Conservation (phyloP, 2,329 filamentous ascomycete genomes). For the Paecilomyces sp. region DNA sequence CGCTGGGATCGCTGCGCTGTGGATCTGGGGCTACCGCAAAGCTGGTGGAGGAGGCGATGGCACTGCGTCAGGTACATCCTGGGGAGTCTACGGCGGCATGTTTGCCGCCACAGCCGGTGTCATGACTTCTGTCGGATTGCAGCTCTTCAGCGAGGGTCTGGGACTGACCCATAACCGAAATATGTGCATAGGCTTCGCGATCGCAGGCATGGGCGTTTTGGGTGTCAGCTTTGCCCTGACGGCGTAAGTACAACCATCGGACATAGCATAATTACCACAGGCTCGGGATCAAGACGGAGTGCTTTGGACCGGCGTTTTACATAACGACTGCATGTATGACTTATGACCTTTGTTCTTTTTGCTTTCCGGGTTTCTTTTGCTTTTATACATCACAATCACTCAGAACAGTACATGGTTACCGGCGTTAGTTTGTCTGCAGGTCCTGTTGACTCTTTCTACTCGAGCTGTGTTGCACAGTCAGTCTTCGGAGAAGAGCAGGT, state of each 20-base stretch:
- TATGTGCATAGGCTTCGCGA: constrained; percentile 30
- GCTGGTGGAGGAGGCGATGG: constrained; percentile 36
- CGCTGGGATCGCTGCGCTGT: constrained; percentile 73
- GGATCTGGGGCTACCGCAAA: constrained; percentile 66
- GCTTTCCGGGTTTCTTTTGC: constrained; percentile 2
- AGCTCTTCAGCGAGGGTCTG: constrained; percentile 80
- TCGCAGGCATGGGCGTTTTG: constrained; percentile 69
- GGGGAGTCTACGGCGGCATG: constrained; percentile 53
- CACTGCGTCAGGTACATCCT: constrained; percentile 35
- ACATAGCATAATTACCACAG: background rate
- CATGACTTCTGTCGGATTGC: constrained; percentile 88
- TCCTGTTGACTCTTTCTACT: background rate
- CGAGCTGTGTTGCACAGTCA: background rate
- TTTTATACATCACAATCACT: background rate
- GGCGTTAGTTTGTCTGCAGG: background rate
- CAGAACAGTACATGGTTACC: background rate
- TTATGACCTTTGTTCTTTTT: background rate
- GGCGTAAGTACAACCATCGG: constrained; percentile 30
- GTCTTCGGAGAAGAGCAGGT: background rate
- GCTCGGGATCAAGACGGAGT: background rate
- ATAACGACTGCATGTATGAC: constrained; percentile 3
- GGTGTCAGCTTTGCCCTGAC: constrained; percentile 80
- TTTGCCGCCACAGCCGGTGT: constrained; percentile 89
- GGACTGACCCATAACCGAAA: constrained; percentile 55
- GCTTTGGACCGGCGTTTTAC: constrained; percentile 3